Evolutionary conservation across 2,329 filamentous ascomycete genomes (phyloP), one percentile per base, ranked within the genome.

Genomic region (Clonostachys rhizophaga): DNA sequence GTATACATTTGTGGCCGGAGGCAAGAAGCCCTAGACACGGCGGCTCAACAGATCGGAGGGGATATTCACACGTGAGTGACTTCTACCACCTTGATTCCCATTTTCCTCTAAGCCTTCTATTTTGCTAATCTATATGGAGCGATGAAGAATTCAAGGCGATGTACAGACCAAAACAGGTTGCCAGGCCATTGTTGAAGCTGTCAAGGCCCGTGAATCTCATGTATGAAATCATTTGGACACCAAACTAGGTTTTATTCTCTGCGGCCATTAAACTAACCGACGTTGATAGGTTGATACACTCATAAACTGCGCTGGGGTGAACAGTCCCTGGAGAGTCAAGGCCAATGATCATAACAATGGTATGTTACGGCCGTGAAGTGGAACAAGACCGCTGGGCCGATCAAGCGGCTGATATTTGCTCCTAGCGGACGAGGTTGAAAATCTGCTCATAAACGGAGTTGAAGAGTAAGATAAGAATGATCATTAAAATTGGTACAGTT

Each of bases 1-100:
- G 72, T 75, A 20, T 74, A 73, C 54, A 67, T 75, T 41, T 63
- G 65, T 16, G 69, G 71, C 5, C 63, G 70, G 7, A 59, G 70
- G 18, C 55, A 64, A n/a, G 68, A 72, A 12, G 63, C 65, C 40
- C 60, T 75, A 42, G 62, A 73, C 34, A 62, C 55, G 30, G 66
- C 63, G 16, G 56, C 53, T 11, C 42, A 50, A 17, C 45, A 55
- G 34, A 59, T 54, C 36, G 51, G 51, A 10, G 52, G 55, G 11
- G 50, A 57, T 18, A 48, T 55, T 34, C 55, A 55, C 44, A 52
- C 50, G 49, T 50, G 20, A 48, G 49, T 18, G n/a, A 18, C n/a
- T n/a, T 8, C n/a, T 18, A n/a, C 11, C 14, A 36, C 1, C 4
- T 3, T 30, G 11, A 33, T 34, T 10, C 9, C 24, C 24, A 10